A percentile compares a stretch with the other conserved stretches of the same genome.
Conservation (phyloP, 2,329 filamentous ascomycete genomes). For the Fusarium sp. region DNA sequence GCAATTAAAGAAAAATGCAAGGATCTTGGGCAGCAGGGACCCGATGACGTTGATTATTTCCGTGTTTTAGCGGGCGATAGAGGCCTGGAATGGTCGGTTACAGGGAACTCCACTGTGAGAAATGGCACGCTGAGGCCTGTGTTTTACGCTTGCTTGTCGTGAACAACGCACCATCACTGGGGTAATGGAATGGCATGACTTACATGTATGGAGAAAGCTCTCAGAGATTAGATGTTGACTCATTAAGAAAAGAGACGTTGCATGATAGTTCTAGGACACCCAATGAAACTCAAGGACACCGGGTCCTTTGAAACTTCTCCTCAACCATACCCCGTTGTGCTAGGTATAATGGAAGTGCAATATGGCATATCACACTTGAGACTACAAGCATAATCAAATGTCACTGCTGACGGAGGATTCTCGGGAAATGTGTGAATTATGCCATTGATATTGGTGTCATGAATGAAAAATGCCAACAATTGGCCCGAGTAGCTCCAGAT, state of each 20-base stretch:
- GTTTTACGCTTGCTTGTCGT: constrained; percentile 9
- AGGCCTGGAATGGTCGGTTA: constrained; percentile 21
- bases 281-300: not conserved
- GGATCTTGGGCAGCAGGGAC: constrained; percentile 7
- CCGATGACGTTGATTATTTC: constrained; percentile 13
- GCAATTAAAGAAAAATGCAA: constrained; percentile 19
- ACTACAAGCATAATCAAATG: not conserved
- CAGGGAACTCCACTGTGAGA: constrained; percentile 26
- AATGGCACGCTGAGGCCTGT: constrained; percentile 21
- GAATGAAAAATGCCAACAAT: not conserved
- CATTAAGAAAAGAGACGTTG: not conserved
- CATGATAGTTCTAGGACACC: not conserved
- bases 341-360: not conserved
- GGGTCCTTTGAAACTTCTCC: not conserved
- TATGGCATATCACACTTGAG: not conserved
- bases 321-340: not conserved
- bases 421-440: not conserved
- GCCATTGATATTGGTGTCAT: not conserved
- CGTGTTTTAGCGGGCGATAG: constrained; percentile 7
- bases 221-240: constrained; percentile 5
- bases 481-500: not conserved
- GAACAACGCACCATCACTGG: constrained; percentile 38
- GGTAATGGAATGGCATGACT: constrained; percentile 35
- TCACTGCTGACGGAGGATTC: not conserved
- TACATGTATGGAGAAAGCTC: not conserved